Evolutionary conservation across 805 yeast species (phyloP).

Genomic region (Kodamaea laetipori): DNA sequence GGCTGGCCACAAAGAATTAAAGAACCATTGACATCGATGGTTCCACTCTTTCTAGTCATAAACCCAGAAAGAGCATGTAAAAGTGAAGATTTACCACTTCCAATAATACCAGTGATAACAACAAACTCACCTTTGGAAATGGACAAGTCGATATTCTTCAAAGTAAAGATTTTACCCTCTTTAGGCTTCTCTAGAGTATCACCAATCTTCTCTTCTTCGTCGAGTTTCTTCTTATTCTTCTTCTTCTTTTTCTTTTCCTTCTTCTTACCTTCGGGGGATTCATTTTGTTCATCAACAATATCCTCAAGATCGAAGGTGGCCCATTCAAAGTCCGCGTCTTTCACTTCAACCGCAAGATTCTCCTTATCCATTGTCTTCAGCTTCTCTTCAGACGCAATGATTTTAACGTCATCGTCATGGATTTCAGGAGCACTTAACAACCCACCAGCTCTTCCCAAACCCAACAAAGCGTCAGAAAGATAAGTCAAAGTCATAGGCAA

Average conservation of each 20-base stretch:
- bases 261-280: neutral
- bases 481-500: slow-evolving; percentile 71
- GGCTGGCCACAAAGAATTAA: slow-evolving; percentile 63
- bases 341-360: slow-evolving; percentile 49
- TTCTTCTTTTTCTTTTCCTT: neutral
- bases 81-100: slow-evolving; percentile 79
- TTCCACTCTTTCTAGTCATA: slow-evolving; percentile 60
- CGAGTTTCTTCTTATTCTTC: neutral
- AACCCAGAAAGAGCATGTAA: slow-evolving; percentile 71
- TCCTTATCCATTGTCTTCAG: slow-evolving; percentile 26
- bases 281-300: slow-evolving; percentile 18
- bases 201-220: neutral
- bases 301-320: slow-evolving; percentile 34
- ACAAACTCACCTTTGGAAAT: slow-evolving; percentile 69
- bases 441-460: slow-evolving; percentile 57
- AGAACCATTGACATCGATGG: slow-evolving; percentile 53
- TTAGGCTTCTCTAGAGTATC: neutral
- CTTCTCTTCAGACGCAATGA: slow-evolving; percentile 28
- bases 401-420: slow-evolving; percentile 27
- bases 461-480: slow-evolving; percentile 67
- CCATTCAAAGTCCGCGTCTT: slow-evolving; percentile 68
- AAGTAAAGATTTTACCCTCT: slow-evolving; percentile 6
- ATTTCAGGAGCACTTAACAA: slow-evolving; percentile 49
- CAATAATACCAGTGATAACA: slow-evolving; percentile 78
- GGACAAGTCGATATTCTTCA: slow-evolving; percentile 51